These are phyloP conservation scores for Nicotiana noctiflora DNA, from an alignment of 257 asterid species.

Conservation along the genomic window DNA sequence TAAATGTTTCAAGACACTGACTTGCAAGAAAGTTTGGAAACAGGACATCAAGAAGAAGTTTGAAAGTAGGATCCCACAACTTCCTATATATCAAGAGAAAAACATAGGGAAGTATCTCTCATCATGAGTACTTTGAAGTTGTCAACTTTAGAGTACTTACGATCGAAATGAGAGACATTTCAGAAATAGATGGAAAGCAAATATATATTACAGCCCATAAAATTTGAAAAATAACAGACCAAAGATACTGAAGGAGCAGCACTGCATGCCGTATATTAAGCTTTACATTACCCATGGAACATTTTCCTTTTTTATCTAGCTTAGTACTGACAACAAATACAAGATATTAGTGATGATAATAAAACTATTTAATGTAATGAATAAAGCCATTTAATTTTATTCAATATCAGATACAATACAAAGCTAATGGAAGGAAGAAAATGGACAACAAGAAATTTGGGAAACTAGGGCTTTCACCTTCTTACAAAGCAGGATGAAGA, in stretches of 20 bases:
- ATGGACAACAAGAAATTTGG: not conserved
- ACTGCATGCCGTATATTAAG: not conserved
- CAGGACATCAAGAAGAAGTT: not conserved
- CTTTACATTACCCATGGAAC: not conserved
- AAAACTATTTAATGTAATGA: not conserved
- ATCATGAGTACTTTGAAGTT: not conserved
- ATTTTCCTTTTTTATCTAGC: not conserved
- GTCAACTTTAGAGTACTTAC: too few relatives aligned
- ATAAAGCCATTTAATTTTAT: not conserved
- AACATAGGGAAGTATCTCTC: not conserved
- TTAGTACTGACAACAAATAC: not conserved
- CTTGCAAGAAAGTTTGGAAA: not conserved
- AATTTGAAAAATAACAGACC: not conserved
- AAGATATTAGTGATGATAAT: not conserved
- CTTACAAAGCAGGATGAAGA: slow-evolving; percentile 92
- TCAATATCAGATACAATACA: not conserved
- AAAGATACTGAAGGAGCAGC: not conserved
- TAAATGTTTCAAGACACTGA: not conserved
- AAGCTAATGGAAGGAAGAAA: not conserved
- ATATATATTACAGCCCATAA: not conserved
- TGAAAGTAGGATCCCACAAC: not conserved
- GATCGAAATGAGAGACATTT: too few relatives aligned
- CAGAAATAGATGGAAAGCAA: not conserved
- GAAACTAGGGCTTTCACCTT: slow-evolving; percentile 36
- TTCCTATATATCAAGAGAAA: not conserved